A percentile compares a stretch with the other conserved stretches of the same genome.
Evolutionary conservation across 345 rosid species (phyloP).

Genomic region (Dipteronia sinensis): DNA sequence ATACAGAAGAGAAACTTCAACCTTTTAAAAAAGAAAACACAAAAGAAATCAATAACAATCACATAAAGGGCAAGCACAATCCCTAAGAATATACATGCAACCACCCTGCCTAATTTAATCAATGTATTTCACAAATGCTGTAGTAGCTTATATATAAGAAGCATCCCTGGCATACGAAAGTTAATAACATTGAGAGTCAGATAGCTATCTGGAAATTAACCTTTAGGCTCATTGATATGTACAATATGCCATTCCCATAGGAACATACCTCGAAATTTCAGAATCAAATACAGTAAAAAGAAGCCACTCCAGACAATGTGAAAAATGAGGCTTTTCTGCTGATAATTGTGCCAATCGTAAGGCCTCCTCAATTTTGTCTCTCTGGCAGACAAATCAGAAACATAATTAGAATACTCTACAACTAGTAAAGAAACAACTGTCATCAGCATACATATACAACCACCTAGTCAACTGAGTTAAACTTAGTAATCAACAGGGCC

Average conservation of each 20-base stretch:
- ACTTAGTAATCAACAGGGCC: not conserved
- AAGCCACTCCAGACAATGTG: constrained; percentile 98
- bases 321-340: constrained; percentile 95
- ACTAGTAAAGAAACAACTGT: not conserved
- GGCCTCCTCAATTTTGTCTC: constrained; percentile 91
- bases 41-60: not conserved
- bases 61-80: constrained; percentile 3
- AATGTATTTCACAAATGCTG: not conserved
- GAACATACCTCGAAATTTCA: constrained; percentile 82
- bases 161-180: not conserved
- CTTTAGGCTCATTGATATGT: not conserved
- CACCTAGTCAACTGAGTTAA: not conserved
- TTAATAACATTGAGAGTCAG: not conserved
- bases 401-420: constrained; percentile 6
- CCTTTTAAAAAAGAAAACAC: not conserved
- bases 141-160: not conserved
- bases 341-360: constrained; percentile 79
- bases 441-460: not conserved
- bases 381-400: constrained; percentile 49
- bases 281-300: constrained; percentile 98
- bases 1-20: constrained; percentile 9
- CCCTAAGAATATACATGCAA: not conserved
- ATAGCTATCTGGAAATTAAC: not conserved
- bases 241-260: not conserved
- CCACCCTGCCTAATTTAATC: not conserved